These are phyloP conservation scores for Bombardia bombarda DNA, from an alignment of 495 filamentous ascomycete genomes.

Conservation along the genomic window DNA sequence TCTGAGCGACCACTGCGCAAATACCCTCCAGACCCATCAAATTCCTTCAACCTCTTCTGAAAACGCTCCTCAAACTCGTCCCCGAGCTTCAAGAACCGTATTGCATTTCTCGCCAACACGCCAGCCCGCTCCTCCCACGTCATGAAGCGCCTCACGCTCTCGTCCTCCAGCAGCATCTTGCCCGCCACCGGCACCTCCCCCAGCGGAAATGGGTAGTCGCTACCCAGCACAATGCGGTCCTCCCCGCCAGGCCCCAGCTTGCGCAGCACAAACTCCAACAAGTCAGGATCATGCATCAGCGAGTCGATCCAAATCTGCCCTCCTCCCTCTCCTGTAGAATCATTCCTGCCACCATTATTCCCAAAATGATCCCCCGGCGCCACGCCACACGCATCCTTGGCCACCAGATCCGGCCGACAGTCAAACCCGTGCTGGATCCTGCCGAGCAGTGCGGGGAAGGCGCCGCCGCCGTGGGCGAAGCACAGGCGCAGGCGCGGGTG, in stretches of 20 bases:
- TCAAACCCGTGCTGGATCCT: constrained; percentile 21
- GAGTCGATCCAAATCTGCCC: constrained; percentile 22
- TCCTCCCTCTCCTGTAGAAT: not conserved
- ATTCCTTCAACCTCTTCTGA: constrained; percentile 8
- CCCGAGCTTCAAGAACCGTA: constrained; percentile 16
- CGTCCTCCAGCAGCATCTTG: constrained; percentile 16
- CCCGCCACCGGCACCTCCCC: constrained; percentile 20
- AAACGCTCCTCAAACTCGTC: constrained; percentile 11
- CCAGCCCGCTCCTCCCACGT: constrained; percentile 16
- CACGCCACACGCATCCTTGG: constrained; percentile 11
- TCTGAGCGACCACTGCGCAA: not conserved
- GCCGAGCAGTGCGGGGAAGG: constrained; percentile 21
- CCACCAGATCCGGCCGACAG: constrained; percentile 22
- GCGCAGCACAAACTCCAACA: constrained; percentile 16
- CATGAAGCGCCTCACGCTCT: constrained; percentile 15
- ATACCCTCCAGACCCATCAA: not conserved
- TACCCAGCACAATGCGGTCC: constrained; percentile 15
- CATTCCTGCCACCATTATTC: not conserved
- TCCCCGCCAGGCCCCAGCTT: constrained; percentile 17
- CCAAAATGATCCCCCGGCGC: constrained; percentile 15
- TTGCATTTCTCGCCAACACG: constrained; percentile 16
- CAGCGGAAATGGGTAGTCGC: constrained; percentile 22
- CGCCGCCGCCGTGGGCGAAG: constrained; percentile 22
- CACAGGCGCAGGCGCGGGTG: constrained; percentile 18
- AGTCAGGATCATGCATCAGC: constrained; percentile 19